A percentile compares a stretch with the other conserved stretches of the same genome.
phyloP scores from a whole-genome alignment of 768 basidiomycete species.

The Tulasnella sp. region DNA sequence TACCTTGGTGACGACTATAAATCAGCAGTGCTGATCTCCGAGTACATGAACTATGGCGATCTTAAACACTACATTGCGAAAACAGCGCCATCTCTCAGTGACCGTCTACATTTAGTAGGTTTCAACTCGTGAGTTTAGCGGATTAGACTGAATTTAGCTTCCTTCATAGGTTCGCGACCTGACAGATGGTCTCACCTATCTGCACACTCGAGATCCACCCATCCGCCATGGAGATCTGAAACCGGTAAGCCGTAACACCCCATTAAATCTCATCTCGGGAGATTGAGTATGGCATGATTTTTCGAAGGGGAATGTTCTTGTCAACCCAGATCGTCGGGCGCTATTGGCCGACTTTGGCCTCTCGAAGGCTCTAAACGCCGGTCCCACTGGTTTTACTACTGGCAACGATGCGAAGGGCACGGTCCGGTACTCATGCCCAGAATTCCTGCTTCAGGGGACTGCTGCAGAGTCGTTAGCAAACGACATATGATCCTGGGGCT shows the following conservation, averaged over 20 bases:
- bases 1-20: too few relatives aligned
- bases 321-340: not conserved
- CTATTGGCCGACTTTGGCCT: not conserved
- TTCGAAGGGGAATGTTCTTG: conserved; percentile 1
- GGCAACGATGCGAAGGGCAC: not conserved
- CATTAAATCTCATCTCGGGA: not conserved
- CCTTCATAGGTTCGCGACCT: not conserved
- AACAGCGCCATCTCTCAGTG: too few relatives aligned
- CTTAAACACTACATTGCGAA: too few relatives aligned
- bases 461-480: not conserved
- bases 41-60: too few relatives aligned
- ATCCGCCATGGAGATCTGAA: too few relatives aligned
- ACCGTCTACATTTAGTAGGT: too few relatives aligned
- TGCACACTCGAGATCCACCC: too few relatives aligned
- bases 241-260: too few relatives aligned
- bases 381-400: not conserved
- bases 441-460: not conserved
- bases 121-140: too few relatives aligned
- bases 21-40: too few relatives aligned
- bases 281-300: not conserved
- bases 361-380: not conserved
- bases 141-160: too few relatives aligned
- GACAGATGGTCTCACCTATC: too few relatives aligned
- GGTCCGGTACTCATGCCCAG: conserved; percentile 1
- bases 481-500: conserved; percentile 10